phyloP scores from a whole-genome alignment of 768 basidiomycete genomes.

The Xerocomus potaroensis region DNA sequence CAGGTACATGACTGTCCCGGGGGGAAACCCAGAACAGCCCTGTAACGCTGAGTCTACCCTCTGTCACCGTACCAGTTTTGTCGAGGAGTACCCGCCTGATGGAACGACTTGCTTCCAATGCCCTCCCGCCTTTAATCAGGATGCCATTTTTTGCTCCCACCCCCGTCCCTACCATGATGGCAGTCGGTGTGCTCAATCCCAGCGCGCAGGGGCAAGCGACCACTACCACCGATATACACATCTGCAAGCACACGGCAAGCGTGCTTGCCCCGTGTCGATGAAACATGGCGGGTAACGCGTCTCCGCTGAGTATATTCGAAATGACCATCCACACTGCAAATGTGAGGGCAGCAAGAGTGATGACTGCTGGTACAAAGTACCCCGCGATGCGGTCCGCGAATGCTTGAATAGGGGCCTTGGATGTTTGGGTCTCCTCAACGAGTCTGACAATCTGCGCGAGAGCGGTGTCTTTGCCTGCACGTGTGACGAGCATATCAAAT shows the following conservation, averaged over 20 bases:
- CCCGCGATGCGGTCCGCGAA: conserved; percentile 95
- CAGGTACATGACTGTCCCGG: conserved; percentile 18
- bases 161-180: conserved; percentile 99
- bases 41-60: conserved; percentile 85
- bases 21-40: conserved; percentile 70
- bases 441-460: conserved; percentile 94
- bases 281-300: conserved; percentile 79
- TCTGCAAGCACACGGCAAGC: conserved; percentile 88
- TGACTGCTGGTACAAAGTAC: conserved; percentile 90
- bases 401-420: conserved; percentile 96
- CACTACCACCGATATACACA: conserved; percentile 97
- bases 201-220: conserved; percentile 98
- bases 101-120: conserved; percentile 84
- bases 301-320: conserved; percentile 51
- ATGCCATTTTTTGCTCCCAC: conserved; percentile 97
- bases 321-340: conserved; percentile 82
- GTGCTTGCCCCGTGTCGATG: conserved; percentile 76
- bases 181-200: conserved; percentile 93
- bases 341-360: conserved; percentile 75
- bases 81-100: conserved; percentile 85
- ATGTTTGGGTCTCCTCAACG: conserved; percentile 97
- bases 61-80: conserved; percentile 97
- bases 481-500: conserved; percentile 92
- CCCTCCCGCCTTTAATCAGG: conserved; percentile 94
- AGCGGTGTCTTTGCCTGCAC: conserved; percentile 95